Conservation (phyloP, 2,329 filamentous ascomycete genomes). For the Verticillium nubilum region DNA sequence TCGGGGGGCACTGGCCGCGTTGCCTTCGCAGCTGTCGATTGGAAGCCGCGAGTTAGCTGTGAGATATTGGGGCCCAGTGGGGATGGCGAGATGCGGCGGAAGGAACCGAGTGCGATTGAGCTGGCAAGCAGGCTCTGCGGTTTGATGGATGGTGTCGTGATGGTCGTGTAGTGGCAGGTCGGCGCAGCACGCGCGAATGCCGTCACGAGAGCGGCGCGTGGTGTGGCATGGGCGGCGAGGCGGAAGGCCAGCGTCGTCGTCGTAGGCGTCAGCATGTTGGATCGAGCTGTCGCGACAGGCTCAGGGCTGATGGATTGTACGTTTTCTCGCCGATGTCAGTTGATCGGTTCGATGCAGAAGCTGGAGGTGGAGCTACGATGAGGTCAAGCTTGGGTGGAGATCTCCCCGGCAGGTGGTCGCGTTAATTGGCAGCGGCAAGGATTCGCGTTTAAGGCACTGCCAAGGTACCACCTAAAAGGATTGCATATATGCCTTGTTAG, state of each 20-base stretch:
- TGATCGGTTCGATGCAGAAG: not conserved
- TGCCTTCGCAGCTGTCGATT: not conserved
- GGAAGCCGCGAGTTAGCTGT: conserved; percentile 11
- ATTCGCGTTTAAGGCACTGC: no score
- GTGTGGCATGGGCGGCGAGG: conserved; percentile 19
- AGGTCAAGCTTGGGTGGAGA: conserved; percentile 8
- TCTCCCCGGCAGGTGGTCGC: not conserved
- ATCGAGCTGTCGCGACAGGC: not conserved
- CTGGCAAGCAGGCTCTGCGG: conserved; percentile 9
- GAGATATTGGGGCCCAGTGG: conserved; percentile 14
- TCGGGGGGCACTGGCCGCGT: conserved; percentile 9
- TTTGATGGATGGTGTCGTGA: not conserved
- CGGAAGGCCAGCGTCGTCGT: conserved; percentile 24
- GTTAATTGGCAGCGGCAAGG: not conserved
- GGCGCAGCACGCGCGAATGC: conserved; percentile 5
- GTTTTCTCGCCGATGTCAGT: not conserved
- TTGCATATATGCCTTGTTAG: no score
- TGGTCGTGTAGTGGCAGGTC: conserved; percentile 22
- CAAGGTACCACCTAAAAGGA: no score
- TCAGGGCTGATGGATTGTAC: not conserved
- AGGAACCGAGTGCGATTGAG: conserved; percentile 6
- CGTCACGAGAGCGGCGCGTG: conserved; percentile 4
- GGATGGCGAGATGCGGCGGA: conserved; percentile 11
- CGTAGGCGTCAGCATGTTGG: conserved; percentile 22
- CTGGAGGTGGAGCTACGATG: conserved; percentile 8